Percentiles rank a stretch among this genome's conserved stretches.
Evolutionary conservation across 148 eudicot species (phyloP).

Genomic region (Spergularia bocconei): DNA sequence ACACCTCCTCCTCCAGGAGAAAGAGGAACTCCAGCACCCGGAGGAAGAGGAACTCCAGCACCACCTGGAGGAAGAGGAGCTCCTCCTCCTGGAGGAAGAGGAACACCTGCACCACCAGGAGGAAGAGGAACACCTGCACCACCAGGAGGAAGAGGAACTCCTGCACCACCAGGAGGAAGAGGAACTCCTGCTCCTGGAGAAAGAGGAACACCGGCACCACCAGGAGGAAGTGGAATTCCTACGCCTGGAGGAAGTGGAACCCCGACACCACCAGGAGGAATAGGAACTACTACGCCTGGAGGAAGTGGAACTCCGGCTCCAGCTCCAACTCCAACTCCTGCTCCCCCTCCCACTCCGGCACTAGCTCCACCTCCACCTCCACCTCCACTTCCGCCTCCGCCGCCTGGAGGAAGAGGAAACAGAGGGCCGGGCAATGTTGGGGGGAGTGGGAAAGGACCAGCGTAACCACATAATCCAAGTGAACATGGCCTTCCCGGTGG

Average conservation of each 20-base stretch:
- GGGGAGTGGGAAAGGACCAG: slow-evolving; percentile 39
- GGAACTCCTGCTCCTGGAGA: background rate
- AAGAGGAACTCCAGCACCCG: background rate
- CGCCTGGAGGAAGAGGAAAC: slow-evolving; percentile 6
- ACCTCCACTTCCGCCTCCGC: background rate
- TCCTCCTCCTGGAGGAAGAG: background rate
- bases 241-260: too few relatives aligned
- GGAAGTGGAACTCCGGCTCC: too few relatives aligned
- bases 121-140: too few relatives aligned
- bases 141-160: too few relatives aligned
- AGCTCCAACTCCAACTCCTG: too few relatives aligned
- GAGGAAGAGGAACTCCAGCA: background rate
- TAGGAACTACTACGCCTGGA: too few relatives aligned
- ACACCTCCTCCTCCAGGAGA: background rate
- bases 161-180: background rate
- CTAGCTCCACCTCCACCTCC: background rate
- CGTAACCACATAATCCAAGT: slow-evolving; percentile 76
- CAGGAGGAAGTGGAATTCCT: too few relatives aligned
- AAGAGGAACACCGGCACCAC: too few relatives aligned
- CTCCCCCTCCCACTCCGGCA: background rate
- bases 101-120: background rate
- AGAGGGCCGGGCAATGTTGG: slow-evolving; percentile 31
- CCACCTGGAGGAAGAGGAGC: slow-evolving; percentile 3
- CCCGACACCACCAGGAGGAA: background rate
- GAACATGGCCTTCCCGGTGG: slow-evolving; percentile 39